phyloP scores from a whole-genome alignment of 768 basidiomycete genomes.

The Coprinopsis sp. region DNA sequence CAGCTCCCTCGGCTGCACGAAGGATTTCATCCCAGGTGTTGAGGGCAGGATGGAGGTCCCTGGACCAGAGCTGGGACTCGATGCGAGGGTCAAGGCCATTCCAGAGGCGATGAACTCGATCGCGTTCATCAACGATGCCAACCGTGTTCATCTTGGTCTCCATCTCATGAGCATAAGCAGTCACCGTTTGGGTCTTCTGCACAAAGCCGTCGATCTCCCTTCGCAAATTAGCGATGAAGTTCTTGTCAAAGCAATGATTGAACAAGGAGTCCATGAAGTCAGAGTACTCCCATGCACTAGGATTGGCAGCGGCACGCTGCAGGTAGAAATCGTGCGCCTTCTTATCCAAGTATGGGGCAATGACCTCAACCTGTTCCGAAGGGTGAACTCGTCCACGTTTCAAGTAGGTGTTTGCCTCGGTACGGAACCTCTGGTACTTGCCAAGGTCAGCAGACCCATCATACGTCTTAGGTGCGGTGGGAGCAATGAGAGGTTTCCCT shows the following conservation, averaged over 20 bases:
- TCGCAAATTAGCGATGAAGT: slow-evolving; percentile 15
- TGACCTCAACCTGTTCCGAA: slow-evolving; percentile 14
- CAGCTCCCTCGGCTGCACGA: too few relatives aligned
- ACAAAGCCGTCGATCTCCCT: neutral
- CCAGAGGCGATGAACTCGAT: slow-evolving; percentile 33
- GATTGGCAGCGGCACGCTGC: slow-evolving; percentile 19
- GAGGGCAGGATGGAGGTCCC: too few relatives aligned
- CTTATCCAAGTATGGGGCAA: slow-evolving; percentile 26
- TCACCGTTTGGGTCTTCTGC: slow-evolving; percentile 26
- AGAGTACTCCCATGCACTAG: slow-evolving; percentile 20
- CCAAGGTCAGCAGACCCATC: too few relatives aligned
- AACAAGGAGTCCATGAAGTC: slow-evolving; percentile 28
- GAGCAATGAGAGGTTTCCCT: too few relatives aligned
- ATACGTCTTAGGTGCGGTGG: too few relatives aligned
- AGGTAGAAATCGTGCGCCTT: slow-evolving; percentile 30
- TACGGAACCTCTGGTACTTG: too few relatives aligned
- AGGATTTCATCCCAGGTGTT: too few relatives aligned
- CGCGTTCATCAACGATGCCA: slow-evolving; percentile 21
- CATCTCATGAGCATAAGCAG: slow-evolving; percentile 31
- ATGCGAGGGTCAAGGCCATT: slow-evolving; percentile 23
- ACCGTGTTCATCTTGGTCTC: slow-evolving; percentile 31
- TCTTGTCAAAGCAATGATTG: slow-evolving; percentile 30
- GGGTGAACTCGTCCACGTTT: neutral
- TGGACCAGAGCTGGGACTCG: too few relatives aligned
- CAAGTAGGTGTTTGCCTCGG: too few relatives aligned